These are phyloP conservation scores for Xylariaceae sp. DNA, from an alignment of 2,329 filamentous ascomycete species.

Conservation along the genomic window DNA sequence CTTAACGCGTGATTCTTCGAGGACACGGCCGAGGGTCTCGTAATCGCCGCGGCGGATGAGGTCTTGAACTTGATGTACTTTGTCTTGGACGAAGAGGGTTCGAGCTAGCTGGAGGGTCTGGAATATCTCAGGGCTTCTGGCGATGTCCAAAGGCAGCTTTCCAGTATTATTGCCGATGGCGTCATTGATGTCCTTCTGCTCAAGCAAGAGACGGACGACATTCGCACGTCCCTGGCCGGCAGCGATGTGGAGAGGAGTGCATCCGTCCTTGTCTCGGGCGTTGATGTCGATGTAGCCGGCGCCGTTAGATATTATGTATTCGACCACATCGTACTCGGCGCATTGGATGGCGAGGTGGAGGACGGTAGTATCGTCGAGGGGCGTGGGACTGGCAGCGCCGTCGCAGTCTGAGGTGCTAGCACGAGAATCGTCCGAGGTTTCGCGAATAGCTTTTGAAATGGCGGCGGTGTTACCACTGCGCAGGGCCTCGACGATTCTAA, in stretches of 20 bases:
- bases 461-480: conserved; percentile 85
- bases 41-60: conserved; percentile 72
- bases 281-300: conserved; percentile 73
- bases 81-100: conserved; percentile 83
- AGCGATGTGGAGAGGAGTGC: conserved; percentile 87
- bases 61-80: conserved; percentile 78
- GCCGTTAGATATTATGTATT: conserved; percentile 84
- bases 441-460: conserved; percentile 80
- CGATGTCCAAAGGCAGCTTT: conserved; percentile 81
- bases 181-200: conserved; percentile 82
- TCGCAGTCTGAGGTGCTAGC: conserved; percentile 54
- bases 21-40: conserved; percentile 68
- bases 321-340: conserved; percentile 85
- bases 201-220: conserved; percentile 78
- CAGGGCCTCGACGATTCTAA: conserved; percentile 88
- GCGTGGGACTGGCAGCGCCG: conserved; percentile 35
- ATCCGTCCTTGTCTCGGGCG: conserved; percentile 86
- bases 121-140: conserved; percentile 90
- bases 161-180: conserved; percentile 79
- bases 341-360: conserved; percentile 94
- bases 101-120: conserved; percentile 88
- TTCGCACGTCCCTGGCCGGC: conserved; percentile 75
- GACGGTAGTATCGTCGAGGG: conserved; percentile 79
- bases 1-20: conserved; percentile 82
- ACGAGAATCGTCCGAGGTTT: conserved; percentile 53